phyloP scores from a whole-genome alignment of 345 rosid genomes.

The Corchorus olitorius region DNA sequence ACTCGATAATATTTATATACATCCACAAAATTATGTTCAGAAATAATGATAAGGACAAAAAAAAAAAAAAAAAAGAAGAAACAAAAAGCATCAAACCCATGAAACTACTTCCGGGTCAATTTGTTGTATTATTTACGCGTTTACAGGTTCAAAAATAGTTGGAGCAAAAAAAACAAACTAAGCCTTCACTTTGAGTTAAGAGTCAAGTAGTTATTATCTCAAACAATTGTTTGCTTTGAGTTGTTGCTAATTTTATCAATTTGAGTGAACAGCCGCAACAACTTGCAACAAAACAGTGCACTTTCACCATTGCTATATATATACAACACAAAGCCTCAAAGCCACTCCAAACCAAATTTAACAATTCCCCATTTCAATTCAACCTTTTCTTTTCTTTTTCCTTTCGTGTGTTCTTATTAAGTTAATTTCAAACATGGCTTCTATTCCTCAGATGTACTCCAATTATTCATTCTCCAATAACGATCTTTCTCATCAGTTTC shows the following conservation, averaged over 20 bases:
- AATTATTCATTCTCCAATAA: constrained; percentile 3
- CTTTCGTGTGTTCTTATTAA: too few relatives aligned
- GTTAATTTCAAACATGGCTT: background rate
- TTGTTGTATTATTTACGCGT: background rate
- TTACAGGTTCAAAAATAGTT: background rate
- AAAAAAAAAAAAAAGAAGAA: too few relatives aligned
- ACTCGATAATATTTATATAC: too few relatives aligned
- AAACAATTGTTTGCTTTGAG: background rate
- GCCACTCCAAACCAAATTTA: background rate
- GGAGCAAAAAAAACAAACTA: background rate
- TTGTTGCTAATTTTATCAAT: background rate
- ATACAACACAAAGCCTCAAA: background rate
- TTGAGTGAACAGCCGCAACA: background rate
- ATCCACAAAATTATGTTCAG: too few relatives aligned
- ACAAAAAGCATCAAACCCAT: background rate
- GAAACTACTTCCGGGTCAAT: background rate
- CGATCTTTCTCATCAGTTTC: constrained; percentile 8
- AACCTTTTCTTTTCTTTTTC: background rate
- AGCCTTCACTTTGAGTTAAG: background rate
- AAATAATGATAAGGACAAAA: too few relatives aligned
- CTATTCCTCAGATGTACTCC: background rate
- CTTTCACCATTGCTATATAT: background rate
- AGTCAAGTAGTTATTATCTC: background rate
- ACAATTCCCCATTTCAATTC: background rate
- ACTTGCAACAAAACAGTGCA: background rate